phyloP scores from a whole-genome alignment of 768 basidiomycete species.

The Mycena epipterygia region DNA sequence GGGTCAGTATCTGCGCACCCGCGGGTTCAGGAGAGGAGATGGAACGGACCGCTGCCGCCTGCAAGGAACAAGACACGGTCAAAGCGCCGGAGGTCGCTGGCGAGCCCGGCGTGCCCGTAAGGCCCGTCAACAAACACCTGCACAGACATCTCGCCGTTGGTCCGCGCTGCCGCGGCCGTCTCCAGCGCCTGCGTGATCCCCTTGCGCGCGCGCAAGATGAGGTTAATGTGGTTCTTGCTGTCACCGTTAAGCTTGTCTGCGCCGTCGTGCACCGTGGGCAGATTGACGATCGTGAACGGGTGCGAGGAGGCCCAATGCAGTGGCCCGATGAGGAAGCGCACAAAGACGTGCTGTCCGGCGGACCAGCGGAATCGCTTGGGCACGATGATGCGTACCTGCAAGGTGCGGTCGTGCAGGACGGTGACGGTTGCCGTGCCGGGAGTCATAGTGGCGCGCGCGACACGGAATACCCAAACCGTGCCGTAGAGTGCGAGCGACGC shows the following conservation, averaged over 20 bases:
- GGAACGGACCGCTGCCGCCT: constrained; percentile 47
- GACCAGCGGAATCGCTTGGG: constrained; percentile 42
- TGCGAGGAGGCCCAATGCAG: constrained; percentile 45
- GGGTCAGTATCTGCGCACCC: not conserved
- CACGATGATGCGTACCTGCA: constrained; percentile 33
- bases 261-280: constrained; percentile 9
- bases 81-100: constrained; percentile 37
- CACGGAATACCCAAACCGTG: constrained; percentile 41
- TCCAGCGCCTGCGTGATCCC: constrained; percentile 43
- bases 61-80: constrained; percentile 46
- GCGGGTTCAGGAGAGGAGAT: not conserved
- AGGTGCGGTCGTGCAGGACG: constrained; percentile 33
- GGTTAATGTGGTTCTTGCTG: no score
- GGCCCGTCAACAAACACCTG: constrained; percentile 44
- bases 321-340: constrained; percentile 31
- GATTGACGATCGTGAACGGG: constrained; percentile 47
- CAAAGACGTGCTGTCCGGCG: constrained; percentile 47
- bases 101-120: constrained; percentile 39
- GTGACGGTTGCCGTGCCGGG: constrained; percentile 32
- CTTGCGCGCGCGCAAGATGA: constrained; percentile 40
- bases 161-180: not conserved
- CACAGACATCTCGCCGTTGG: constrained; percentile 7
- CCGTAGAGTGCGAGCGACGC: constrained; percentile 45
- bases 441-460: constrained; percentile 39
- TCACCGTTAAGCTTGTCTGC: constrained; percentile 37